These are phyloP conservation scores for Fusarium protoensiforme DNA, from an alignment of 2,329 filamentous ascomycete species.

Conservation along the genomic window DNA sequence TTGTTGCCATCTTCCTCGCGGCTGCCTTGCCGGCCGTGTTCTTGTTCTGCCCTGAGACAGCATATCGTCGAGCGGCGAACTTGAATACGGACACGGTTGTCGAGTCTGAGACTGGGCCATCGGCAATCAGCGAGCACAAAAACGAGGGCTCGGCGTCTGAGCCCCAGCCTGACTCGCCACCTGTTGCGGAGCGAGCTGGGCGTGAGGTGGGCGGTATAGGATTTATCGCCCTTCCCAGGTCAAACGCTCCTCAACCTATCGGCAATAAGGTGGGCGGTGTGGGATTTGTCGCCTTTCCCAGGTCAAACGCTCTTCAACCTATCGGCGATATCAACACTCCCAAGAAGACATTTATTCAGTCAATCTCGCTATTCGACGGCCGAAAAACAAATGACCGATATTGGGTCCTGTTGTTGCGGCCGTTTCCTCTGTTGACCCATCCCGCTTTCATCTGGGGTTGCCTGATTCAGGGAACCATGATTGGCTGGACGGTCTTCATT, in stretches of 20 bases:
- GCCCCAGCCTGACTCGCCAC: conserved; percentile 4
- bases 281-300: conserved; percentile 47
- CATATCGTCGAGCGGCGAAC: conserved; percentile 73
- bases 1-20: conserved; percentile 86
- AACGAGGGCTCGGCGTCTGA: conserved; percentile 11
- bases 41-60: conserved; percentile 86
- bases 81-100: conserved; percentile 75
- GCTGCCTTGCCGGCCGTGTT: conserved; percentile 76
- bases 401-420: conserved; percentile 72
- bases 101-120: conserved; percentile 44
- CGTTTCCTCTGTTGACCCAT: conserved; percentile 85
- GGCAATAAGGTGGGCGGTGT: conserved; percentile 40
- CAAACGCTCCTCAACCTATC: conserved; percentile 48
- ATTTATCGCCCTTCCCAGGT: conserved; percentile 48
- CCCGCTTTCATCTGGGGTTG: conserved; percentile 84
- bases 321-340: conserved; percentile 51
- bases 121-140: conserved; percentile 17
- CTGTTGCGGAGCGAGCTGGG: not conserved
- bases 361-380: conserved; percentile 79
- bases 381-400: conserved; percentile 84
- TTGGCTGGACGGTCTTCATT: conserved; percentile 96
- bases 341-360: conserved; percentile 69
- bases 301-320: conserved; percentile 47
- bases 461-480: conserved; percentile 87
- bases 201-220: conserved; percentile 9